phyloP scores from a whole-genome alignment of 176 grass and related monocot species.

The Eragrostis nindensis region DNA sequence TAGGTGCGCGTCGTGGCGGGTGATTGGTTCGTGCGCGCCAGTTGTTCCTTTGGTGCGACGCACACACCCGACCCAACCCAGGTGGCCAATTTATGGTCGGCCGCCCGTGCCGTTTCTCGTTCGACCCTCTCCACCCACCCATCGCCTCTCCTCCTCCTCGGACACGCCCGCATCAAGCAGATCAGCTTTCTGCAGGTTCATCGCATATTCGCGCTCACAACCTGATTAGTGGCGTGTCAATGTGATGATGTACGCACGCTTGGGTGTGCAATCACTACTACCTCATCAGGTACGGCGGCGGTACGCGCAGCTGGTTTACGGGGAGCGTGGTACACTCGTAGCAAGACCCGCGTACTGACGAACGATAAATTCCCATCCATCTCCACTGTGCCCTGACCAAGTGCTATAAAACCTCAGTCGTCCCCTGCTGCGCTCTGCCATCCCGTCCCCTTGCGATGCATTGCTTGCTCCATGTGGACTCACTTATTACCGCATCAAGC shows the following conservation, averaged over 20 bases:
- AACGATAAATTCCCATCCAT: conserved; percentile 57
- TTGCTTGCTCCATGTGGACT: conserved; percentile 61
- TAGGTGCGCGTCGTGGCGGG: conserved; percentile 36
- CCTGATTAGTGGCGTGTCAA: background rate
- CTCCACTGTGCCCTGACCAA: conserved; percentile 43
- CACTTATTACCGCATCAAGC: conserved; percentile 41
- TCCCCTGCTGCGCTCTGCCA: conserved; percentile 32
- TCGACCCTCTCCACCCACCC: background rate
- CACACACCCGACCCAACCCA: conserved; percentile 47
- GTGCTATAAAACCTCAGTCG: conserved; percentile 51
- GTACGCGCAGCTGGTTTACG: background rate
- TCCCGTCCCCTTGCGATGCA: background rate
- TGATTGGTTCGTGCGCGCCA: conserved; percentile 24
- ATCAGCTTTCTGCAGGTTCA: background rate
- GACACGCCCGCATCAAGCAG: no score
- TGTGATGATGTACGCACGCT: background rate
- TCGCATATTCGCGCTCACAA: background rate
- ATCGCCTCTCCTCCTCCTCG: no score
- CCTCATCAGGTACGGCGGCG: background rate
- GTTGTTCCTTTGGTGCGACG: background rate
- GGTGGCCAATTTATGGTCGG: conserved; percentile 76
- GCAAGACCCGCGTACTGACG: conserved; percentile 17
- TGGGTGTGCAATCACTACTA: no score
- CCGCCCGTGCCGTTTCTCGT: conserved; percentile 33
- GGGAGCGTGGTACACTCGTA: background rate